Base-by-base conservation (phyloP, 2,329 filamentous ascomycete species). In the Ustulina deusta region DNA sequence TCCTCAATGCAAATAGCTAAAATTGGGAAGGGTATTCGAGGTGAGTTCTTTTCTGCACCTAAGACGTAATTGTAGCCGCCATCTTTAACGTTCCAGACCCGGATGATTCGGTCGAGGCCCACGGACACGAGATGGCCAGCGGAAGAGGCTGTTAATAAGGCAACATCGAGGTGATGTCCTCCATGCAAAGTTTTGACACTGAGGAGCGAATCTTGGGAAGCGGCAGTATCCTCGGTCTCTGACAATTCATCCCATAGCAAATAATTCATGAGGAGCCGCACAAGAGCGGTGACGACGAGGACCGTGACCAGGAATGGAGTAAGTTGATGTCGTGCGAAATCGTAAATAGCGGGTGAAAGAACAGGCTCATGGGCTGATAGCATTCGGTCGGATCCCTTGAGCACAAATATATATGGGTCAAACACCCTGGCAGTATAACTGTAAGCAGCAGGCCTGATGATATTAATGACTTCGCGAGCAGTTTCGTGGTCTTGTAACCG, bases 401-500 rank as follows among this genome's bases (percentile, higher is more conserved):
- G 79, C 3, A 94, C 90, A 69, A 94, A 90, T 2, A 93, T 85
- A 3, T 93, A 80, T 1, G 92, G 92, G 46, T 94, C 89, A 74
- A 91, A 93, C 0, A 94, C 90, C 51, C 87, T 86, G 25, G 92
- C 91, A 20, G 93, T 83, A 76, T 93, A 93, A 77, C 89, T 91
- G 74, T 92, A 86, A 1, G 89, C 87, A 62, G 85, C 83, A 6
- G 92, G 92, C 71, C 93, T 93, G 73, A 94, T 86, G 36, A 92
- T 86, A n/a, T 88, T 85, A 76, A 94, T 93, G 17, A 94, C 86
- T 74, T 94, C 92, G 42, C 86, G 87, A 2, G 91, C 92, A 0
- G 91, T 93, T 74, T 93, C 90, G 73, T 93, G 91, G 72, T 94
- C 92, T 77, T 94, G 92, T 63, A 93, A 83, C 29, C 87, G 86